Evolutionary conservation across 225 moss, liverwort and hornwort genomes (phyloP).

Genomic region (Physcomitrellopsis africana): DNA sequence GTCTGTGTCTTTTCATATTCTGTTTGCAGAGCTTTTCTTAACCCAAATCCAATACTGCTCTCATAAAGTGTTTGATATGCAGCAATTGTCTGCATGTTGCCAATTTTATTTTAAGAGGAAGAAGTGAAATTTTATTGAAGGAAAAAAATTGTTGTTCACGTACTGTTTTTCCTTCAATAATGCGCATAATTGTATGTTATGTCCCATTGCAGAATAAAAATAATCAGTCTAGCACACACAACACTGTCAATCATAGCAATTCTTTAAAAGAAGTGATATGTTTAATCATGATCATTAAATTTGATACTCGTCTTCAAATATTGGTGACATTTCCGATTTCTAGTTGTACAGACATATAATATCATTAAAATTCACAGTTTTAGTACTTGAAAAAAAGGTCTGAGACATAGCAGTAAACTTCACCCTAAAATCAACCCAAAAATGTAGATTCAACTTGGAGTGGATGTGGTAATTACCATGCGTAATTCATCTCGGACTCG

Average conservation of each 20-base stretch:
- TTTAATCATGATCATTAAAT: too few species aligned
- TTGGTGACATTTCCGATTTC: too few species aligned
- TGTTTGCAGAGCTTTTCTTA: conserved; percentile 89
- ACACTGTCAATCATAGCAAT: too few species aligned
- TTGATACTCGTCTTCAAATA: too few species aligned
- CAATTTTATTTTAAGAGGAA: background rate
- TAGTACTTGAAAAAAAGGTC: too few species aligned
- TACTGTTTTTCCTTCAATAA: background rate
- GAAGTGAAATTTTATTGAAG: background rate
- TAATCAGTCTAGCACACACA: too few species aligned
- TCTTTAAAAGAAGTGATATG: too few species aligned
- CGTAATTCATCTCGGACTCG: conserved; percentile 90
- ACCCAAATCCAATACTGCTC: conserved; percentile 87
- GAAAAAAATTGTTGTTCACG: too few species aligned
- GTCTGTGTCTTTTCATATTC: conserved; percentile 88
- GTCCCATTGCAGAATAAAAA: too few species aligned
- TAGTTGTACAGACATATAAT: too few species aligned
- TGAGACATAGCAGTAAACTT: background rate
- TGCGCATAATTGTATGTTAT: too few species aligned
- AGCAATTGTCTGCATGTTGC: conserved; percentile 70
- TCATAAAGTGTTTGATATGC: conserved; percentile 92
- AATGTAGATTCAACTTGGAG: background rate
- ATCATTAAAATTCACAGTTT: too few species aligned
- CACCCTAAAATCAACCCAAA: accelerated
- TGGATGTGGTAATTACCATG: conserved; percentile 51